phyloP scores from a whole-genome alignment of 805 yeast genomes.

The Metschnikowia vanudenii region DNA sequence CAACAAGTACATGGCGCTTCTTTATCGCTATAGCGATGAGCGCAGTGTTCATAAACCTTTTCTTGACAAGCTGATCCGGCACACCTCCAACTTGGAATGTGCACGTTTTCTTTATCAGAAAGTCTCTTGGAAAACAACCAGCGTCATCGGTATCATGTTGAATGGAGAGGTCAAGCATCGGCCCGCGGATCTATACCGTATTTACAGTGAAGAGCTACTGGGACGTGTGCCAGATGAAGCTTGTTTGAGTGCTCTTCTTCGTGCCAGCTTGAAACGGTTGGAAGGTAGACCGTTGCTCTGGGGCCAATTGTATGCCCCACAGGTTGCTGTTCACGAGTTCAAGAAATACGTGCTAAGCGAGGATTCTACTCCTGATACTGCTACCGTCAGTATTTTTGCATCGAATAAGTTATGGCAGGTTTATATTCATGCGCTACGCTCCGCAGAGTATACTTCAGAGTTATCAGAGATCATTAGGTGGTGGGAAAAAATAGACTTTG shows the following conservation, averaged over 20 bases:
- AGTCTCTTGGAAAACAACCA: conserved; percentile 25
- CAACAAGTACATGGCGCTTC: conserved; percentile 29
- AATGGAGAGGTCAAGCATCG: conserved; percentile 33
- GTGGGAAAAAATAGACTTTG: conserved; percentile 50
- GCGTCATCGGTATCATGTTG: conserved; percentile 35
- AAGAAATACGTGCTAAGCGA: conserved; percentile 34
- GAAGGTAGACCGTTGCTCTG: conserved; percentile 34
- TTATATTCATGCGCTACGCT: conserved; percentile 52
- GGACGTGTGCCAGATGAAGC: conserved; percentile 27
- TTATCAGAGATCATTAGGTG: conserved; percentile 49
- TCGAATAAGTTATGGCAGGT: conserved; percentile 46
- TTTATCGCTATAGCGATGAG: conserved; percentile 16
- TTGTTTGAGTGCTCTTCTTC: conserved; percentile 45
- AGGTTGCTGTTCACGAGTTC: conserved; percentile 59
- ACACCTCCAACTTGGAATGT: conserved; percentile 15
- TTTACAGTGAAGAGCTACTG: conserved; percentile 30
- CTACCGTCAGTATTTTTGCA: conserved; percentile 11
- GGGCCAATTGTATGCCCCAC: conserved; percentile 55
- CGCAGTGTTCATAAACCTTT: conserved; percentile 16
- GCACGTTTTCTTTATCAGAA: conserved; percentile 31
- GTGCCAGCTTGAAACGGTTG: conserved; percentile 40
- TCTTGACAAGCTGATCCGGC: conserved; percentile 10
- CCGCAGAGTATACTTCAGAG: conserved; percentile 48
- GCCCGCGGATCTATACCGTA: conserved; percentile 28
- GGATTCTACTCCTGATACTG: background rate